These are phyloP conservation scores for Colletotrichum theobromicola DNA, from an alignment of 2,329 filamentous ascomycete species.

Conservation along the genomic window DNA sequence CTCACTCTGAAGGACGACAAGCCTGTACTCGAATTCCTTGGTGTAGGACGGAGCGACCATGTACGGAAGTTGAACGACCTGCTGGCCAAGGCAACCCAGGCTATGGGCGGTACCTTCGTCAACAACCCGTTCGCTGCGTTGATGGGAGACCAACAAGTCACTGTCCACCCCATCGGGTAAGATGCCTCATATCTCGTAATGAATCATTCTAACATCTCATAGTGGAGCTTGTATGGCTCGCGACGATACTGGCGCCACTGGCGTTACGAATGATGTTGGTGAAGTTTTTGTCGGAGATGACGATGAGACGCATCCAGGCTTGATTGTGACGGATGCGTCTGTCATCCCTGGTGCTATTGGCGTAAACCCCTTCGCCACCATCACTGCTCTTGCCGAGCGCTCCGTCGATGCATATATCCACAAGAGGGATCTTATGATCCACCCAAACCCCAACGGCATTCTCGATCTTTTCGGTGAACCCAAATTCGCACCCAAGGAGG, in stretches of 20 bases:
- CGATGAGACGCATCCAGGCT: slow-evolving; percentile 56
- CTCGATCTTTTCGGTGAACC: slow-evolving; percentile 63
- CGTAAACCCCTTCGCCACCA: slow-evolving; percentile 73
- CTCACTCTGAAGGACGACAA: slow-evolving; percentile 65
- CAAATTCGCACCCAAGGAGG: slow-evolving; percentile 24
- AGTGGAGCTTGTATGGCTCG: slow-evolving; percentile 67
- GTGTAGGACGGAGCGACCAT: slow-evolving; percentile 61
- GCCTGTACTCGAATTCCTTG: slow-evolving; percentile 63
- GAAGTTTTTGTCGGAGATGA: slow-evolving; percentile 62
- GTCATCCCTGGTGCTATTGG: slow-evolving; percentile 67
- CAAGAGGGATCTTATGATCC: slow-evolving; percentile 46
- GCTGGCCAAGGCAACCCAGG: slow-evolving; percentile 58
- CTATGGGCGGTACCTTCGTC: slow-evolving; percentile 65
- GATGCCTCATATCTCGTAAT: slow-evolving; percentile 22
- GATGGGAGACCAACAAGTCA: slow-evolving; percentile 62
- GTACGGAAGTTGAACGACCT: slow-evolving; percentile 57
- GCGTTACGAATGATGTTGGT: slow-evolving; percentile 67
- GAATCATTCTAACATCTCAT: slow-evolving; percentile 16
- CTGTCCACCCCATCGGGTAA: slow-evolving; percentile 70
- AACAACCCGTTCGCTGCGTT: slow-evolving; percentile 63
- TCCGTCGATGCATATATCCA: slow-evolving; percentile 58
- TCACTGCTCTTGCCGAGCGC: slow-evolving; percentile 71
- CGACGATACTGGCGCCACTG: slow-evolving; percentile 60
- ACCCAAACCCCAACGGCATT: slow-evolving; percentile 48
- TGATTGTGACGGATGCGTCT: slow-evolving; percentile 67